Conservation (phyloP, 108 stramenopile species). For the Bacterosira constricta region DNA sequence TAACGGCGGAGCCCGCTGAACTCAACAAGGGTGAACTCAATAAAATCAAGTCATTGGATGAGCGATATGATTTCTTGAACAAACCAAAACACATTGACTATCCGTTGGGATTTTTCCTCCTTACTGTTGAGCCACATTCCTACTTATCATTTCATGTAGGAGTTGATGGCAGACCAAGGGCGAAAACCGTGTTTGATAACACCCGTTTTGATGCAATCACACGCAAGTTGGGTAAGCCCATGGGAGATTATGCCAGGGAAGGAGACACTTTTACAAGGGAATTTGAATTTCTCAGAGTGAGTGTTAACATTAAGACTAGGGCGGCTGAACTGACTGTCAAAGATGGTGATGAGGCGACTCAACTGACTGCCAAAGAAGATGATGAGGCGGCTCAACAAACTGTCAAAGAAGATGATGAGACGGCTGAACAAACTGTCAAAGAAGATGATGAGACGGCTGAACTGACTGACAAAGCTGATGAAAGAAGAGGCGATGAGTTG, state of each 20-base stretch:
- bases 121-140: slow-evolving; percentile 28
- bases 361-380: neutral
- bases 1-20: slow-evolving; percentile 15
- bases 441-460: neutral
- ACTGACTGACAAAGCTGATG: neutral
- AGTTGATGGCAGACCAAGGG: slow-evolving; percentile 2
- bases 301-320: slow-evolving; percentile 2
- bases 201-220: slow-evolving; percentile 15
- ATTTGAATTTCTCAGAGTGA: slow-evolving; percentile 16
- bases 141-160: slow-evolving; percentile 39
- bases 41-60: slow-evolving; percentile 6
- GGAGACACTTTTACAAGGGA: neutral
- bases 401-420: neutral
- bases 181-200: neutral
- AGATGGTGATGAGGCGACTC: neutral
- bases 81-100: slow-evolving; percentile 17
- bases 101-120: slow-evolving; percentile 32
- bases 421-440: neutral
- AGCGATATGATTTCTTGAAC: slow-evolving; percentile 27
- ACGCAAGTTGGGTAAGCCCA: slow-evolving; percentile 18
- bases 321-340: neutral
- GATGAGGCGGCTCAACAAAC: neutral
- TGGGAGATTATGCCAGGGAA: slow-evolving; percentile 11
- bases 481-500: no score
- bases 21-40: neutral